Base-by-base conservation (phyloP, 768 basidiomycete species). In the Cystobasidium onofrii region DNA sequence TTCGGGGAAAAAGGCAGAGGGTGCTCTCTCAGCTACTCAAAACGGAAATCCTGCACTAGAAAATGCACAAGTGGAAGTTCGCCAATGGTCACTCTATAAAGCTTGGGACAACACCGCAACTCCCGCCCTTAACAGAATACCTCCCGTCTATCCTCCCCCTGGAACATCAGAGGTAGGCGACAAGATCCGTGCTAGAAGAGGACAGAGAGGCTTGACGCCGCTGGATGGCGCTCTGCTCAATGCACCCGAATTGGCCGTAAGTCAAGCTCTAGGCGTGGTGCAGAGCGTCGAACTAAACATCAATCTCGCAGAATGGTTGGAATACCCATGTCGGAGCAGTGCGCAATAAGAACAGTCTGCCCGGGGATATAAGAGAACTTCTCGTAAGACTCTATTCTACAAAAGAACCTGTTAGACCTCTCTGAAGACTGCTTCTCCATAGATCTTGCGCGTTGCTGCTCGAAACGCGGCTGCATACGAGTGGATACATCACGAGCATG, bases 401-500 rank as follows among this genome's bases (percentile, higher is more conserved):
- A n/a, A 9, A 29, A 43, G 23, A 4, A 73, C 3, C 20, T 50
- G 6, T 4, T 50, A 50, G 6, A 20, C 46, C 6, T 50, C 20
- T 6, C 23, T 61, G 25, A 23, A 39, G n/a, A 27, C 43, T 13
- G 1, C 7, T 54, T 62, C 6, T n/a, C 31, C 3, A 0, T 66
- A 81, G 80, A 80, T 81, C 76, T 76, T 80, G 1, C 79, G 80
- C 15, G 80, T 81, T 2, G 80, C 80, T 12, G 80, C 79, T 1
- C 77, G 78, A 60, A 81, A 81, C 67, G 57, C 70, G 7, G 80
- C 80, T 1, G 74, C 77, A 0, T 81, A 80, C 64, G 80, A 81
- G 60, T 81, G 80, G 80, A 78, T 80, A 61, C 80, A 79, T 67
- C 79, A 79, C 62, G 79, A 75, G 20, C 79, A 77, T 63, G 80